These are phyloP conservation scores for Sclerotinia glacialis DNA, from an alignment of 2,329 filamentous ascomycete genomes.

Conservation along the genomic window DNA sequence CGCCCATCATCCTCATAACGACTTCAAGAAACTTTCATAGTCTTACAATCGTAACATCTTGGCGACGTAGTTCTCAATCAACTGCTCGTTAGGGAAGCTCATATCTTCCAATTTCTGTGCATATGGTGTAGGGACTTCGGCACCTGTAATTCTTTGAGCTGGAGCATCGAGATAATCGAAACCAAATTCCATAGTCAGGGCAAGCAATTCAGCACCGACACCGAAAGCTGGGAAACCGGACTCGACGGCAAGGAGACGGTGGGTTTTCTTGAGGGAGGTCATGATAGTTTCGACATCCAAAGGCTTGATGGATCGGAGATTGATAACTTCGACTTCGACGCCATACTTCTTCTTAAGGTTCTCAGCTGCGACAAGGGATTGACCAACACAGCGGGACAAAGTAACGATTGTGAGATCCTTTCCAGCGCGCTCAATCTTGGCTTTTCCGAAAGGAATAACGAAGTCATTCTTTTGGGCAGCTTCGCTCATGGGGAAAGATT, in stretches of 20 bases:
- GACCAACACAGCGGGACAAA: constrained; percentile 91
- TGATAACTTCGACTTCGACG: constrained; percentile 93
- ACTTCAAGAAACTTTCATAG: constrained; percentile 2
- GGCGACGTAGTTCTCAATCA: constrained; percentile 83
- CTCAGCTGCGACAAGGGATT: constrained; percentile 84
- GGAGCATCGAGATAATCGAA: constrained; percentile 97
- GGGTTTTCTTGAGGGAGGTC: constrained; percentile 98
- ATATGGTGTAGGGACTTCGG: constrained; percentile 96
- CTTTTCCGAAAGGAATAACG: constrained; percentile 95
- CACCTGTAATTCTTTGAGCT: constrained; percentile 89
- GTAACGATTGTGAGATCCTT: constrained; percentile 96
- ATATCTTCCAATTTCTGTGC: constrained; percentile 90
- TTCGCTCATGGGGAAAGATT: constrained; percentile 95
- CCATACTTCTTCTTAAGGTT: constrained; percentile 95
- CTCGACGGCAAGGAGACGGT: constrained; percentile 85
- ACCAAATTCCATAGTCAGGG: constrained; percentile 92
- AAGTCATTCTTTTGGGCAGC: constrained; percentile 95
- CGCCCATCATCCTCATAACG: constrained; percentile 1
- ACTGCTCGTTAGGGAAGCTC: constrained; percentile 84
- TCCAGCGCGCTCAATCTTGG: constrained; percentile 95
- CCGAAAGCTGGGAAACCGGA: constrained; percentile 96
- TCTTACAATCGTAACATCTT: constrained; percentile 78
- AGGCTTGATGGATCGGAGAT: constrained; percentile 95
- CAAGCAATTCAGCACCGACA: constrained; percentile 88
- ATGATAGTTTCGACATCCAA: constrained; percentile 93